A percentile compares a stretch with the other conserved stretches of the same genome.
These are phyloP conservation scores for Aspergillus hancockii DNA, from an alignment of 495 filamentous ascomycete species.

Conservation along the genomic window DNA sequence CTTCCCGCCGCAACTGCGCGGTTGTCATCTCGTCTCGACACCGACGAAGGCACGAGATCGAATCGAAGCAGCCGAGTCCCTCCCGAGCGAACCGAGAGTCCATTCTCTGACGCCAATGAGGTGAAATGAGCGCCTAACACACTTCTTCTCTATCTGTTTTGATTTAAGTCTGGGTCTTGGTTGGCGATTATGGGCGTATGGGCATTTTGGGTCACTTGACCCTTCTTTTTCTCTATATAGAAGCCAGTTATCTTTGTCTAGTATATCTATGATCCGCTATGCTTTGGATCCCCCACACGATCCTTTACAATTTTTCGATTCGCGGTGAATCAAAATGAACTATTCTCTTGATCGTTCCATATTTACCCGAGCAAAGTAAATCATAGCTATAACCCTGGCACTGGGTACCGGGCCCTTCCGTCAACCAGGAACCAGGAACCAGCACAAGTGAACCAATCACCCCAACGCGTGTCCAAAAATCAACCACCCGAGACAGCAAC, in stretches of 20 bases:
- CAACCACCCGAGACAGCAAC: no score
- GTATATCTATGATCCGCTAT: conserved; percentile 22
- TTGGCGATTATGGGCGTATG: conserved; percentile 18
- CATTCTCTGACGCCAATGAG: conserved; percentile 50
- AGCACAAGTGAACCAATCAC: no score
- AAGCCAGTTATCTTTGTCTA: conserved; percentile 14
- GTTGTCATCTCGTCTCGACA: conserved; percentile 23
- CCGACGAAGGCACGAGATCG: conserved; percentile 24
- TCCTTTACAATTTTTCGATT: not conserved
- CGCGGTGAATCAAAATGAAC: not conserved
- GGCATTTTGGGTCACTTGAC: conserved; percentile 3
- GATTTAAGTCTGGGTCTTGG: conserved; percentile 3
- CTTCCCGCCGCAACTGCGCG: conserved; percentile 5
- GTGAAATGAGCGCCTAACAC: conserved; percentile 53
- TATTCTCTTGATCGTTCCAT: not conserved
- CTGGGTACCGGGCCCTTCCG: no score
- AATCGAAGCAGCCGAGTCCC: conserved; percentile 29
- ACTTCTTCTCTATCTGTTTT: conserved; percentile 9
- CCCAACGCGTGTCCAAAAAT: no score
- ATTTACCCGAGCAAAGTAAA: not conserved
- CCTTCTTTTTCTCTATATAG: conserved; percentile 16
- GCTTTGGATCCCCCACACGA: conserved; percentile 3
- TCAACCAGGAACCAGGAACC: no score
- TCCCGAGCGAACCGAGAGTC: conserved; percentile 39
- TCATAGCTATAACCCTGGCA: not conserved